Base-by-base conservation (phyloP, 257 asterid species). In the Capsicum rhomboideum region DNA sequence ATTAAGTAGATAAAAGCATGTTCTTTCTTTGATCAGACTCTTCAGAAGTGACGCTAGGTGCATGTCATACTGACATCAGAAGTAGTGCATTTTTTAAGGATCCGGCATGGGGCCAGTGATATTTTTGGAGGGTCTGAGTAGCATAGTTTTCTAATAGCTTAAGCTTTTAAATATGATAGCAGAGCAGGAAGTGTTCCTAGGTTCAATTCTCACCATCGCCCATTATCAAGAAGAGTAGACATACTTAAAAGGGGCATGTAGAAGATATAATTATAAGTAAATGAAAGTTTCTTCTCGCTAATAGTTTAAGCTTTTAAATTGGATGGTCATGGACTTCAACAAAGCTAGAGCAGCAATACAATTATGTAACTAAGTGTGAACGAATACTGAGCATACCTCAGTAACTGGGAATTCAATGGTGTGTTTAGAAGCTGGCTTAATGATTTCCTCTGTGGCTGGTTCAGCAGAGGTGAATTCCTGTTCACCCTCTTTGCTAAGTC, bases 401-500 rank as follows among this genome's bases (percentile, higher is more conserved):
- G 93, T 87, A 83, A 94, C 93, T 54, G 98, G 97, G 80, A 93
- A 83, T 85, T 96, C 98, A 58, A 94, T 79, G 10, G 91, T 86
- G 85, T 94, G 97, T 50, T 93, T 94, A 87, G 90, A 86, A 6
- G 96, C 34, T 8, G 98, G 98, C 92, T 96, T 96, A 66, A 96
- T 90, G 44, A 77, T 90, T 34, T 93, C 99, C 90, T 93, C 98
- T 1, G 85, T 88, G 29, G 96, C 93, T 85, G 94, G 82, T 86
- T 96, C 99, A 66, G 91, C 86, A 23, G 80, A 44, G 59, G 94
- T 87, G 91, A 96, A 96, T 80, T 96, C 97, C 4, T 87, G 82
- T 20, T 91, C 97, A 17, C 97, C 98, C 31, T 85, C 95, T 75
- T 91, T 90, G 94, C 98, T 91, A 23, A 96, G 97, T 46, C 99